These are phyloP conservation scores for Verticillium longisporum DNA, from an alignment of 2,329 filamentous ascomycete species.

Conservation along the genomic window DNA sequence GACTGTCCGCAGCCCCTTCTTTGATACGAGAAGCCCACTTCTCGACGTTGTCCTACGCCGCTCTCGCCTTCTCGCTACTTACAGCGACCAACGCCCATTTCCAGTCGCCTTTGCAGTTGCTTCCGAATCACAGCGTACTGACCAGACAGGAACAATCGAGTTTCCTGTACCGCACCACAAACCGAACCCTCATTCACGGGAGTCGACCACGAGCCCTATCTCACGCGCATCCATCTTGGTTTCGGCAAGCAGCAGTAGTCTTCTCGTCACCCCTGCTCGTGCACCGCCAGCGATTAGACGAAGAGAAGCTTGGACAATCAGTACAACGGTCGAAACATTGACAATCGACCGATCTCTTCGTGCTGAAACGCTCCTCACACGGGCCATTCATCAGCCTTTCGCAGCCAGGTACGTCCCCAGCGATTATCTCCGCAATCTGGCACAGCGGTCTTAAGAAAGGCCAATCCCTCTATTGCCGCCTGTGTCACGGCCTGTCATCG, in stretches of 20 bases:
- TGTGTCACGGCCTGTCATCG: not conserved
- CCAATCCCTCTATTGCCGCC: not conserved
- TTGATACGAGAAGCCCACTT: not conserved
- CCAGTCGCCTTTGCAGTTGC: conserved; percentile 1
- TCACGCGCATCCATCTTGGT: not conserved
- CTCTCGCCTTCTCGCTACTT: not conserved
- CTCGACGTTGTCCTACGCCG: not conserved
- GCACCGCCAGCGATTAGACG: not conserved
- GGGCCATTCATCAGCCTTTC: not conserved
- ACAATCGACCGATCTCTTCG: conserved; percentile 1
- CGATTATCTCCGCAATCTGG: not conserved
- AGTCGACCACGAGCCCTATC: conserved; percentile 4
- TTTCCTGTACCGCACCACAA: conserved; percentile 10
- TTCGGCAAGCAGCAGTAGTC: not conserved
- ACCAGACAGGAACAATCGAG: conserved; percentile 18
- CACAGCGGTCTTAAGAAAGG: not conserved
- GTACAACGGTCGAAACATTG: conserved; percentile 4
- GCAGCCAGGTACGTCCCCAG: conserved; percentile 7
- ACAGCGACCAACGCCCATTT: conserved; percentile 1
- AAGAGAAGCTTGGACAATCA: not conserved
- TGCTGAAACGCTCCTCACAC: conserved; percentile 12
- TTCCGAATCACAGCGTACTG: conserved; percentile 12
- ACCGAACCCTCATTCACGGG: too few species aligned
- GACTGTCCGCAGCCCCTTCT: not conserved
- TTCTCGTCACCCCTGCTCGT: not conserved